Base-by-base conservation (phyloP, 148 eudicot genomes). In the Rhododendron henanense region DNA sequence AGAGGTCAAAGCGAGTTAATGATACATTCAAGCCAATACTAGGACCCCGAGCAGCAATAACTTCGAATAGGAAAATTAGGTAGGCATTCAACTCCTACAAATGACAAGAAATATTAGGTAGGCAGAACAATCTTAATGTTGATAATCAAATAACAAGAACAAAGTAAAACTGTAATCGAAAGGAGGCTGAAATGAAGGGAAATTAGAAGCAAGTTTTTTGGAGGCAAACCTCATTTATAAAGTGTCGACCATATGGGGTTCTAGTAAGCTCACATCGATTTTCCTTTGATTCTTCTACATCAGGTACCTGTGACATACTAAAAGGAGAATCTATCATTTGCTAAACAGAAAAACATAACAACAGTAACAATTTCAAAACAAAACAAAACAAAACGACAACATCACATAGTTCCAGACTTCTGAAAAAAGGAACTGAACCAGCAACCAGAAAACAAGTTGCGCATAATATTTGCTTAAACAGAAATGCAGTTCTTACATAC, bases 41-140 rank as follows among this genome's bases (percentile, higher is more conserved):
- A 79, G 96, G 96, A 87, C 96, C 98, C 41, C 95, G 96, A 59
- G 90, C 92, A 88, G 85, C 96, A 88, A 97, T 93, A 81, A 93
- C 75, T 85, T 95, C 89, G 82, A 97, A 97, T 78, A 97, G 88
- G 90, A 93, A 94, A 45, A 45, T 90, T 25, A 97, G 85, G 90
- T 97, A 97, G n/a, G 92, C 89, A 90, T 97, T 97, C 92, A 97
- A 85, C 83, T 92, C 98, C 99, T 97, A 93, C 87, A 91, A 87
- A 88, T 44, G 51, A 78, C 76, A 83, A 33, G 88, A 90, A 93
- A 94, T 39, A 50, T 90, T 25, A 97, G 85, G 90, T 97, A 97
- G 37, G 41, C 33, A 76, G 67, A 8, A 31, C 25, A 76, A 81
- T 47, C 78, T 76, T 44, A 78, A 75, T 59, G 18, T 23, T 8